Base-by-base conservation (phyloP, 1,284 basidiomycete species). In the Boletus hoseneyae region DNA sequence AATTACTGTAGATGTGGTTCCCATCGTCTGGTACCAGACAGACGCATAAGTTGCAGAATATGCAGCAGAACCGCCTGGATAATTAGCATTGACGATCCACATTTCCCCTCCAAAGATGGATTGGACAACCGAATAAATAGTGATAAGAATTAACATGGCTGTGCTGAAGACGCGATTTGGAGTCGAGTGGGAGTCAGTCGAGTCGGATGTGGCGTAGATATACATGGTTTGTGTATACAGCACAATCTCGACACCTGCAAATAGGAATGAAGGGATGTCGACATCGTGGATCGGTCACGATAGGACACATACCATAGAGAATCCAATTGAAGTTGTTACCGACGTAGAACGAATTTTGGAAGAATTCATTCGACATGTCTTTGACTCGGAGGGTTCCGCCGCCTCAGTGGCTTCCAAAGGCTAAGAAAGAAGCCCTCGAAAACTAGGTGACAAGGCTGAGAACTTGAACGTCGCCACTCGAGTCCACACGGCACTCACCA, bases 311-410 rank as follows among this genome's bases (percentile, higher is more conserved):
- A 51, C 56, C 56, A 51, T 57, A 58, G 18, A 55, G 44, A 13
- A 58, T 52, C 30, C 23, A 29, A 25, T 51, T 52, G 34, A 55
- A 56, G 27, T 25, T 34, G 16, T 58, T 55, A 3, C 56, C 52
- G 19, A 58, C 16, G 12, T 57, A 58, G 7, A 48, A 51, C 13
- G 56, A 47, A 16, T 51, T 55, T 46, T 58, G 56, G 25, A 55
- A 53, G 11, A 53, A 41, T 32, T 34, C 12, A 15, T 46, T 49
- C 6, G 48, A 49, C 48, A 47, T 50, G 47, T 18, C 13, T 25
- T 48, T 3, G n/a, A n/a, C n/a, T n/a, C n/a, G n/a, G 12, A 39
- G 19, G 18, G 5, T 21, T 21, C 21, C 3, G 5, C 5, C 3
- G 35, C 10, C 6, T 12, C 18, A n/a, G n/a, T n/a, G n/a, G n/a